phyloP scores from a whole-genome alignment of 2,329 filamentous ascomycete genomes.

The Raffaelea arxii region DNA sequence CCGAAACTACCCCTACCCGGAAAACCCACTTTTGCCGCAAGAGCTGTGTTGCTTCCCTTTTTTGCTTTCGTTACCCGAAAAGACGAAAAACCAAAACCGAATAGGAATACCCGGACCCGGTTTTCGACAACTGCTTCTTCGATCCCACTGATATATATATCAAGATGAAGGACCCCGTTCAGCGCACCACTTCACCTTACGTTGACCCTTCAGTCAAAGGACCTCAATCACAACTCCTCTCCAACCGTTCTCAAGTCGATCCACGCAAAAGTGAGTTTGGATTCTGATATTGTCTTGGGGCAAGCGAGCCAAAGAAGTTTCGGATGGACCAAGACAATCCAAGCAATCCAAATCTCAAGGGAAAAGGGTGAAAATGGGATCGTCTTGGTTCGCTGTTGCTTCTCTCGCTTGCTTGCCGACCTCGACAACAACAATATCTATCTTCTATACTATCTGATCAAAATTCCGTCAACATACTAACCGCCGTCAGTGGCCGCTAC shows the following conservation, averaged over 20 bases:
- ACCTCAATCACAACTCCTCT: constrained; percentile 29
- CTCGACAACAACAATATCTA: too few relatives aligned
- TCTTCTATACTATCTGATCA: constrained; percentile 1
- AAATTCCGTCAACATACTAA: too few relatives aligned
- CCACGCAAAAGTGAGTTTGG: constrained; percentile 21
- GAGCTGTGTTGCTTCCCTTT: neutral
- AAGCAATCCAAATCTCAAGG: too few relatives aligned
- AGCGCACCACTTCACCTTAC: constrained; percentile 34
- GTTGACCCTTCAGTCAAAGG: constrained; percentile 33
- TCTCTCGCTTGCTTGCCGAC: neutral
- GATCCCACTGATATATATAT: constrained; percentile 13
- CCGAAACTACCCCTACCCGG: neutral
- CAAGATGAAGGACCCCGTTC: constrained; percentile 30
- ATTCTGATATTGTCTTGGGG: neutral
- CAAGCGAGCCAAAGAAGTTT: too few relatives aligned
- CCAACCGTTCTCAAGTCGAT: constrained; percentile 18
- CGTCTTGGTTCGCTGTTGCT: neutral
- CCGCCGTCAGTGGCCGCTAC: constrained; percentile 38
- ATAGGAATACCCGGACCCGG: neutral
- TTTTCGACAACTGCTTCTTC: neutral
- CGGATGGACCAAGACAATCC: too few relatives aligned
- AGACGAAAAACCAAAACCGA: neutral
- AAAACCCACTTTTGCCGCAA: constrained; percentile 1
- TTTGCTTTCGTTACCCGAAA: neutral
- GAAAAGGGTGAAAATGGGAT: too few relatives aligned